Evolutionary conservation across 176 grass and related monocot genomes (phyloP).

Genomic region (Avena insularis): DNA sequence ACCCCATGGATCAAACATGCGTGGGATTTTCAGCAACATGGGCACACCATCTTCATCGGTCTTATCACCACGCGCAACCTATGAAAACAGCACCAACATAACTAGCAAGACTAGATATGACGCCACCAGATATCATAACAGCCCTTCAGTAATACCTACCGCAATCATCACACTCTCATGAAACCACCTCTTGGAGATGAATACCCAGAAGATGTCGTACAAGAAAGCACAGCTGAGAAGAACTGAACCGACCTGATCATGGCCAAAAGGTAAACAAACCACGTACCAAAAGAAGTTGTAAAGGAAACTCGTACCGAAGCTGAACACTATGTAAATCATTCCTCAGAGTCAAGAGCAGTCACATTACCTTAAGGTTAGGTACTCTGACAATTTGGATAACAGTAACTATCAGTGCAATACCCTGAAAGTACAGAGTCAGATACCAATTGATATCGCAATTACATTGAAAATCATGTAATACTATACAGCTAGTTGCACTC

Average conservation of each 20-base stretch:
- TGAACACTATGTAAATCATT: background rate
- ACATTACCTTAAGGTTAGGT: slow-evolving; percentile 91
- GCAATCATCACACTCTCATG: slow-evolving; percentile 99
- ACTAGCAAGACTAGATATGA: slow-evolving; percentile 11
- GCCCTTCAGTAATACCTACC: slow-evolving; percentile 50
- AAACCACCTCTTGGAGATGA: slow-evolving; percentile 90
- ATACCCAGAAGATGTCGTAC: slow-evolving; percentile 99
- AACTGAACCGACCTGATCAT: slow-evolving; percentile 82
- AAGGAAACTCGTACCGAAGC: slow-evolving; percentile 21
- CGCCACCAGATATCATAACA: background rate
- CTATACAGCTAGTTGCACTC: slow-evolving; percentile 33
- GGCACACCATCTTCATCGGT: slow-evolving; percentile 92
- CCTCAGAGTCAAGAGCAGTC: slow-evolving; percentile 9
- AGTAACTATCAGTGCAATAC: slow-evolving; percentile 89
- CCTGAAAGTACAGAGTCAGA: slow-evolving; percentile 46
- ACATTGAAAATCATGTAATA: background rate
- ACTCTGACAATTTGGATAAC: slow-evolving; percentile 95
- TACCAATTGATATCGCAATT: slow-evolving; percentile 13
- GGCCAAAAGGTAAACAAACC: slow-evolving; percentile 24
- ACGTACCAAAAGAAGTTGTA: background rate
- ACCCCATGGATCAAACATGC: slow-evolving; percentile 95
- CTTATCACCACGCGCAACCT: slow-evolving; percentile 96
- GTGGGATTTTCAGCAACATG: slow-evolving; percentile 94
- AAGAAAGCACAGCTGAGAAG: slow-evolving; percentile 93
- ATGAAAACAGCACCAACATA: slow-evolving; percentile 3